These are phyloP conservation scores for Pinus albicaulis DNA, from an alignment of 75 land plant species.

Conservation along the genomic window DNA sequence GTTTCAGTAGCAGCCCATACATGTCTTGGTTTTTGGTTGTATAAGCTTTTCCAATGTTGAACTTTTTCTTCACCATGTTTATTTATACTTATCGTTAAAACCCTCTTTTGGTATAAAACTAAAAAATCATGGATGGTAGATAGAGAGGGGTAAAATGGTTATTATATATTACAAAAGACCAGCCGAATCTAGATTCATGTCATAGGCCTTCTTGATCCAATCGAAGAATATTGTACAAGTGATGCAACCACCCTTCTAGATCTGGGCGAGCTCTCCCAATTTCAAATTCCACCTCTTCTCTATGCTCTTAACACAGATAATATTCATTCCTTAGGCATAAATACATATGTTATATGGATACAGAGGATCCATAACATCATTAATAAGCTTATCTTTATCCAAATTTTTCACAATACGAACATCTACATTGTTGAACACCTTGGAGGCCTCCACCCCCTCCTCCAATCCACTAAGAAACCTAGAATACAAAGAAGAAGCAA, in stretches of 20 bases:
- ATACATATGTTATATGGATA: constrained; percentile 37
- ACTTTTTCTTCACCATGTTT: no score
- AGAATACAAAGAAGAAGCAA: no score
- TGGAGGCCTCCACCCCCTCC: constrained; percentile 24
- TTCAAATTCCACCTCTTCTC: no score
- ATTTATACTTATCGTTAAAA: no score
- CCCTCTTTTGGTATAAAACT: no score
- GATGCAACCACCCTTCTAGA: constrained; percentile 63
- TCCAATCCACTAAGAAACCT: no score
- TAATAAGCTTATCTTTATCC: constrained; percentile 29
- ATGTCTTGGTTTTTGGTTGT: no score
- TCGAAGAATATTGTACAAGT: constrained; percentile 28
- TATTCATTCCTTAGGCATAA: constrained; percentile 44
- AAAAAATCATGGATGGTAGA: no score
- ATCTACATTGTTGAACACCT: constrained; percentile 12
- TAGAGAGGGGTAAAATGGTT: no score
- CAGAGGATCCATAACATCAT: constrained; percentile 28
- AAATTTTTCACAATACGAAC: constrained; percentile 12
- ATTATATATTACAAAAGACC: no score
- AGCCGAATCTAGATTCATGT: constrained; percentile 11
- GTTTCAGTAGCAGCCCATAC: no score
- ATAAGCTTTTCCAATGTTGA: no score
- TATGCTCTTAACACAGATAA: constrained; percentile 33
- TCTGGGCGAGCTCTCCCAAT: constrained; percentile 39
- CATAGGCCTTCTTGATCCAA: constrained; percentile 51